Evolutionary conservation across 768 basidiomycete species (phyloP), one percentile per base, ranked within the genome.

Genomic region (Holtermannia corniformis): DNA sequence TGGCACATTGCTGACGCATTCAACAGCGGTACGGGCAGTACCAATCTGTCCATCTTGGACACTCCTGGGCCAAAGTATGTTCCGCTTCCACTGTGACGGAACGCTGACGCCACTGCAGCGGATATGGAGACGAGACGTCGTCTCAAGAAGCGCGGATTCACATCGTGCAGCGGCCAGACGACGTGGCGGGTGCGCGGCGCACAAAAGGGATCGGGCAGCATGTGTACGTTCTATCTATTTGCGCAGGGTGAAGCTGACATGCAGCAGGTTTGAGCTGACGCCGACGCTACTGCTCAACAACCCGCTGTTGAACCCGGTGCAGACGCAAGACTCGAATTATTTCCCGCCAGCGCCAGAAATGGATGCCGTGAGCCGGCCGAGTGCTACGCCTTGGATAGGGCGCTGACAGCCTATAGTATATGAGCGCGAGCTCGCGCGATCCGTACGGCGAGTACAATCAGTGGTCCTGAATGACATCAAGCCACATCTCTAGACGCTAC

Each of bases 131-230:
- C 60, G 77, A 72, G 51, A 71, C 76, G 3, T 79, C 82, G 67
- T 76, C 77, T 27, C 85, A 86, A 62, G 88, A 92, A 57, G 82
- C 87, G 2, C 81, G 83, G 26, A 83, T 93, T 14, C 90, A 93
- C 58, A 86, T 83, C 5, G 87, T 90, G 23, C 89, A 89, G 84
- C 83, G 82, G 43, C 77, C 79, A 10, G 65, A 63, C n/a, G 59
- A 70, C 14, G 24, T 24, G 1, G 7, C 32, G 7, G 32, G 50
- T 2, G 61, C 52, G 19, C 50, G 40, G 45, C 37, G 61, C 5
- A 61, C 75, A 1, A 55, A 67, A 44, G 64, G 71, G 2, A 58
- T 67, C 40, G 66, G 64, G 5, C 64, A 67, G 53, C 60, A 66
- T 51, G 65, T 70, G 64, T 68, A 57, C 51, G 67, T 55, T 11